Evolutionary conservation across 2,329 filamentous ascomycete genomes (phyloP).

Genomic region (Graphilbum ipis-grandicollis): DNA sequence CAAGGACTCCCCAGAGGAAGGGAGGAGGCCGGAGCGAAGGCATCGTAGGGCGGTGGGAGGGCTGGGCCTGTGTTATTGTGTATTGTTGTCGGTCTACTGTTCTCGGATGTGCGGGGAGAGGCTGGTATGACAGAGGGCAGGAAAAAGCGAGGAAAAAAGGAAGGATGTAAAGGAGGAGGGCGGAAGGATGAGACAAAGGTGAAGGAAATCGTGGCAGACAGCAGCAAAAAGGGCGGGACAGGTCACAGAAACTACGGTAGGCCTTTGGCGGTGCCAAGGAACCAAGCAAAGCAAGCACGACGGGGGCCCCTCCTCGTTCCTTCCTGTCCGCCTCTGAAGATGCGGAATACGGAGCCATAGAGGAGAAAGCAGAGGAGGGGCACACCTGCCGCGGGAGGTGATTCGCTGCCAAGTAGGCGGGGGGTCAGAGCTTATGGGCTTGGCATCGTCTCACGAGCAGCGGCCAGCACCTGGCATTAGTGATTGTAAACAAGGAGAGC

Average conservation of each 20-base stretch:
- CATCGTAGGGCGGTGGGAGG: constrained; percentile 26
- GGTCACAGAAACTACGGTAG: too few relatives aligned
- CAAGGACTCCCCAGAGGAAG: constrained; percentile 34
- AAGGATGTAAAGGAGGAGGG: background rate
- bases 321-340: too few relatives aligned
- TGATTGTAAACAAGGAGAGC: background rate
- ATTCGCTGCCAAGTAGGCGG: background rate
- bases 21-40: constrained; percentile 28
- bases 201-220: too few relatives aligned
- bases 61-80: background rate
- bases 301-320: constrained; percentile 7
- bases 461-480: background rate
- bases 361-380: constrained; percentile 1
- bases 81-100: too few relatives aligned
- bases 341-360: too few relatives aligned
- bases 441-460: constrained; percentile 6
- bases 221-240: too few relatives aligned
- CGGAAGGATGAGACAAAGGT: too few relatives aligned
- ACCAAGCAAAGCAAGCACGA: constrained; percentile 7
- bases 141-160: background rate
- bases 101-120: too few relatives aligned
- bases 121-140: background rate
- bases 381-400: background rate
- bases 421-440: background rate
- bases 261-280: constrained; percentile 7